A percentile compares a stretch with the other conserved stretches of the same genome.
Conservation (phyloP, 371 early-diverging fungal genomes). For the Mucor racemosus region DNA sequence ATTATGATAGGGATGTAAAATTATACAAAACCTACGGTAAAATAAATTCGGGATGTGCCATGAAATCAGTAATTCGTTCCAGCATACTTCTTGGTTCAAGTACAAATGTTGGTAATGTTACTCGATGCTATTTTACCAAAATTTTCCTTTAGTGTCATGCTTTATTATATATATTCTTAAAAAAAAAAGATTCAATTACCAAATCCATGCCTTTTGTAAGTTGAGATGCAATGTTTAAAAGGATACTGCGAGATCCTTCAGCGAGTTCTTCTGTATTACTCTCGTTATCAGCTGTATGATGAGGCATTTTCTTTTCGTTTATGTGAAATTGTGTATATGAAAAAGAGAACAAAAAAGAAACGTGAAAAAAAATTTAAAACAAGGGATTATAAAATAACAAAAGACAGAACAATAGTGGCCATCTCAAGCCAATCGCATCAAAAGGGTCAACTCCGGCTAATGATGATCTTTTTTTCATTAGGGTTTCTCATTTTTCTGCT, state of each 20-base stretch:
- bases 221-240: slow-evolving; percentile 85
- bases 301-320: slow-evolving; percentile 11
- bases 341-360: background rate
- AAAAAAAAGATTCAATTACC: slow-evolving; percentile 14
- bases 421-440: slow-evolving; percentile 1
- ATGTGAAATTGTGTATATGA: background rate
- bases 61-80: slow-evolving; percentile 95
- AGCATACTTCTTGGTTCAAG: slow-evolving; percentile 95
- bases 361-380: slow-evolving; percentile 8
- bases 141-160: background rate
- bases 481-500: background rate
- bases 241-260: slow-evolving; percentile 86
- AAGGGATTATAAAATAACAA: background rate
- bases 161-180: background rate
- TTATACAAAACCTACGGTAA: slow-evolving; percentile 63
- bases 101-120: slow-evolving; percentile 96
- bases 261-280: slow-evolving; percentile 82
- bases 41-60: slow-evolving; percentile 91
- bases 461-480: background rate
- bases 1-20: background rate
- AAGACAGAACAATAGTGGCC: background rate
- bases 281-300: slow-evolving; percentile 31
- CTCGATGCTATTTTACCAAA: slow-evolving; percentile 50
- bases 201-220: slow-evolving; percentile 90
- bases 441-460: background rate